Percentiles rank a stretch among this genome's conserved stretches.
phyloP scores from a whole-genome alignment of 1,139 yeast genomes.

The Suhomyces terraborum region DNA sequence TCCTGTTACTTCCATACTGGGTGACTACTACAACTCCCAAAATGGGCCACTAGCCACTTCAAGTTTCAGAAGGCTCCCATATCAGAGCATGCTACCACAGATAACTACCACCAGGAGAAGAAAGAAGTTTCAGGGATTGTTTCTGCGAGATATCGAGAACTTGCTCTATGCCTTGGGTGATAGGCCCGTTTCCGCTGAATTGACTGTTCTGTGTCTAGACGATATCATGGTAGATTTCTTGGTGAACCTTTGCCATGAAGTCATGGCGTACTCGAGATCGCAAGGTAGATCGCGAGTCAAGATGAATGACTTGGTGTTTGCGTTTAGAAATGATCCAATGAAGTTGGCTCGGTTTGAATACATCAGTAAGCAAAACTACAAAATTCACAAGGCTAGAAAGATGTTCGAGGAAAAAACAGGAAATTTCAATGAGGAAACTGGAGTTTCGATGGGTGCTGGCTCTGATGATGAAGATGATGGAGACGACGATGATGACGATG shows the following conservation, averaged over 20 bases:
- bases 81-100: constrained; percentile 12
- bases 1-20: background rate
- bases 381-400: constrained; percentile 78
- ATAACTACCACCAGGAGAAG: constrained; percentile 20
- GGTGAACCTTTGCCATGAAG: constrained; percentile 51
- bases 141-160: constrained; percentile 69
- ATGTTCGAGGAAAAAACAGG: constrained; percentile 64
- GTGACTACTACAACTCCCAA: background rate
- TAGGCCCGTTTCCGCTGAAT: constrained; percentile 71
- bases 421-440: constrained; percentile 16
- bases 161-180: constrained; percentile 87
- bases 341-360: constrained; percentile 86
- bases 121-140: constrained; percentile 45
- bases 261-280: constrained; percentile 41
- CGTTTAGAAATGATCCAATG: constrained; percentile 76
- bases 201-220: constrained; percentile 77
- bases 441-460: constrained; percentile 9
- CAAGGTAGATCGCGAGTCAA: constrained; percentile 70
- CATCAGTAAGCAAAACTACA: constrained; percentile 69
- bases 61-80: constrained; percentile 8
- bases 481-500: constrained; percentile 20
- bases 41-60: constrained; percentile 5
- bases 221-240: constrained; percentile 81
- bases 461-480: constrained; percentile 17
- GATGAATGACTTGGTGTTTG: constrained; percentile 87